These are phyloP conservation scores for Trichosporon sp. DNA, from an alignment of 1,284 basidiomycete species.

Conservation along the genomic window DNA sequence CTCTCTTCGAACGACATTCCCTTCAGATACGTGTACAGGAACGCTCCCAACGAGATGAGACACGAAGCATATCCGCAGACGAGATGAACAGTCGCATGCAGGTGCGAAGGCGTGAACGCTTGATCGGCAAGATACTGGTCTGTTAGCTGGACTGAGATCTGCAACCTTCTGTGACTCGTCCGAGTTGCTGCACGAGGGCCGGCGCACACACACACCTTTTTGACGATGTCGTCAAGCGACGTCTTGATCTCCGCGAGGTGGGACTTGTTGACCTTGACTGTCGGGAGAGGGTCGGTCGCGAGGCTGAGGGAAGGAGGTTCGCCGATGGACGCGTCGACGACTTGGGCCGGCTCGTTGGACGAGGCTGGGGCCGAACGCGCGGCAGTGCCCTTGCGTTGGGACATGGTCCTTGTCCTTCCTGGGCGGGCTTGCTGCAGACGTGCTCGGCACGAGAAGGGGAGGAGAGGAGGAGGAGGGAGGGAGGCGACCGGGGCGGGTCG, in stretches of 20 bases:
- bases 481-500: background rate
- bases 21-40: conserved; percentile 64
- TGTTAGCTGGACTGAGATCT: conserved; percentile 4
- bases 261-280: conserved; percentile 75
- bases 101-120: conserved; percentile 77
- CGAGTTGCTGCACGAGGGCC: background rate
- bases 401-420: conserved; percentile 1
- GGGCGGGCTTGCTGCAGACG: conserved; percentile 3
- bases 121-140: conserved; percentile 67
- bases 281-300: conserved; percentile 40
- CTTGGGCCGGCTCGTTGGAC: background rate
- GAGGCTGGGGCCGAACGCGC: background rate
- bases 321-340: conserved; percentile 1
- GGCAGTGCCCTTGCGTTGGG: conserved; percentile 5
- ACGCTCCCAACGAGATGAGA: conserved; percentile 70
- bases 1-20: conserved; percentile 78
- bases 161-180: background rate
- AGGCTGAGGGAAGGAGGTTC: conserved; percentile 13
- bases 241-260: conserved; percentile 78
- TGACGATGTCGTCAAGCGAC: conserved; percentile 82
- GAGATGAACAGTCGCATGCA: conserved; percentile 79
- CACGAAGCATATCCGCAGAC: conserved; percentile 77
- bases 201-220: conserved; percentile 67
- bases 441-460: background rate
- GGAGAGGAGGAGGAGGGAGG: background rate